Evolutionary conservation across 345 rosid genomes (phyloP).

Genomic region (Orychophragmus violaceus): DNA sequence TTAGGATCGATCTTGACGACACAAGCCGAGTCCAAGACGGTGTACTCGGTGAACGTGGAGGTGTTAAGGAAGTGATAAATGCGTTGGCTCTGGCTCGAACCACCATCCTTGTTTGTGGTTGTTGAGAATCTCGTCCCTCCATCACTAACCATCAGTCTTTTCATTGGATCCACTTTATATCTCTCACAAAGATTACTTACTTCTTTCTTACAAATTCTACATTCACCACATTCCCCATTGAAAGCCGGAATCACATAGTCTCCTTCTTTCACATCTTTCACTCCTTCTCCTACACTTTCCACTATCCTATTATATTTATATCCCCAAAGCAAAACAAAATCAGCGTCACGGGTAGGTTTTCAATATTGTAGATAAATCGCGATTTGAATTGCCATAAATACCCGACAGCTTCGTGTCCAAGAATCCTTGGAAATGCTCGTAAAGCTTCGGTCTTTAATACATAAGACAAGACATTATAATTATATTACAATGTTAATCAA

Average conservation of each 20-base stretch:
- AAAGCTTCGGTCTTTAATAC: slow-evolving; percentile 46
- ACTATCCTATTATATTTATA: slow-evolving; percentile 34
- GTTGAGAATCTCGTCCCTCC: slow-evolving; percentile 50
- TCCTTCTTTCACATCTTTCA: slow-evolving; percentile 46
- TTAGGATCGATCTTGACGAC: slow-evolving; percentile 45
- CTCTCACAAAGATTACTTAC: slow-evolving; percentile 46
- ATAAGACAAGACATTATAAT: neutral
- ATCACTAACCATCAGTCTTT: slow-evolving; percentile 47
- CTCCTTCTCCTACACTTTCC: slow-evolving; percentile 69
- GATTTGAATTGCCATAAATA: slow-evolving; percentile 10
- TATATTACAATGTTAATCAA: neutral
- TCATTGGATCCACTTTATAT: slow-evolving; percentile 47
- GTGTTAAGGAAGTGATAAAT: slow-evolving; percentile 59
- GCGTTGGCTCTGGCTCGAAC: slow-evolving; percentile 30
- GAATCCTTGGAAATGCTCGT: slow-evolving; percentile 56
- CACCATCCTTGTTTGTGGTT: slow-evolving; percentile 34
- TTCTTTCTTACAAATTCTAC: slow-evolving; percentile 36
- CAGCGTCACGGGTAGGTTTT: neutral
- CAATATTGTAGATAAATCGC: neutral
- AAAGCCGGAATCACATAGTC: slow-evolving; percentile 62
- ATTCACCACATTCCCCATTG: slow-evolving; percentile 63
- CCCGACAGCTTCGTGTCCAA: slow-evolving; percentile 83
- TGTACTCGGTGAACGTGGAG: slow-evolving; percentile 65
- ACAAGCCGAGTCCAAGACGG: slow-evolving; percentile 56
- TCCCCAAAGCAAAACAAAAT: neutral